Conservation (phyloP, 2,329 filamentous ascomycete genomes). For the Huntiella savannae region DNA sequence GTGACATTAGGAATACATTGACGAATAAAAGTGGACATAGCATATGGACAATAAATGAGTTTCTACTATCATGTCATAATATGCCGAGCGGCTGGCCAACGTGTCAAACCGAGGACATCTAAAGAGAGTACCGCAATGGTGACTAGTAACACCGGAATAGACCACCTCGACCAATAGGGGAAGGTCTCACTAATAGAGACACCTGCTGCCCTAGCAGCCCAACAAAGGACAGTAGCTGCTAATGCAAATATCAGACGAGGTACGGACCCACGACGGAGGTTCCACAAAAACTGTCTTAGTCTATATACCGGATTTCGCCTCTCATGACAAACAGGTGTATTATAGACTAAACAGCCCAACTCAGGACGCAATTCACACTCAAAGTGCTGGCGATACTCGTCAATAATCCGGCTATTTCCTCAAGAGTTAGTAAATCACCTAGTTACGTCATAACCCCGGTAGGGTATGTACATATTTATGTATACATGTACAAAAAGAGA, state of each 20-base stretch:
- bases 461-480: not conserved
- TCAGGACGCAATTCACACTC: constrained; percentile 40
- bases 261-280: not conserved
- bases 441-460: not conserved
- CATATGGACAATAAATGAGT: too few relatives aligned
- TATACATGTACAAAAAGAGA: not conserved
- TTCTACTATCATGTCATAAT: too few relatives aligned
- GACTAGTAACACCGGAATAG: not conserved
- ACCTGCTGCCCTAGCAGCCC: not conserved
- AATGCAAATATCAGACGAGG: not conserved
- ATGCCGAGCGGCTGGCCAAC: too few relatives aligned
- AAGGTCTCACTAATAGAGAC: not conserved
- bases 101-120: too few relatives aligned
- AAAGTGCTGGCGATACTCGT: constrained; percentile 36
- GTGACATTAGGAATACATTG: not conserved
- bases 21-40: not conserved
- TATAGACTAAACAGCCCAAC: constrained; percentile 35
- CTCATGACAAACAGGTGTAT: constrained; percentile 28
- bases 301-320: constrained; percentile 14
- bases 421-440: not conserved
- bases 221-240: not conserved
- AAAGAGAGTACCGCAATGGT: not conserved
- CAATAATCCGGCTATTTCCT: constrained; percentile 33
- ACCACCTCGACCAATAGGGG: not conserved
- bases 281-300: not conserved